Base-by-base conservation (phyloP, 2,329 filamentous ascomycete species). In the Ophiostoma tasmaniense region DNA sequence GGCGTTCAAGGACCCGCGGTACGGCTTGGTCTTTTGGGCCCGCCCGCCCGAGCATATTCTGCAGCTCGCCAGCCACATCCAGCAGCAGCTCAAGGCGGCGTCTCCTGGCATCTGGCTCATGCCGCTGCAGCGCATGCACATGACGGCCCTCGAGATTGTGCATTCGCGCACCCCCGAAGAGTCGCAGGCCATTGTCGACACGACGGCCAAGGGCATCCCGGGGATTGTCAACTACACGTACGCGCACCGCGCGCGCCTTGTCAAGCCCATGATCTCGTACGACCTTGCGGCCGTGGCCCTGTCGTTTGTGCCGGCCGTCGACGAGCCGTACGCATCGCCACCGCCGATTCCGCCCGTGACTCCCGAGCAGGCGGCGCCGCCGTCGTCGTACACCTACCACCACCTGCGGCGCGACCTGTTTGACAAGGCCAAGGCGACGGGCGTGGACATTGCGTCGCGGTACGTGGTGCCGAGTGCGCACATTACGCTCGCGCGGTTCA, bases 391-490 rank as follows among this genome's bases (percentile, higher is more conserved):
- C 79, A 93, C 90, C 0, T 97, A 97, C 77, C 94, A 97, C 76
- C 94, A 98, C 77, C 85, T 98, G 10, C 88, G 94, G 2, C 85
- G 89, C 3, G 92, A 97, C 75, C 77, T 96, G 14, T 95, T 89
- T 76, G 81, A 84, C 66, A 80, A 87, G 33, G 85, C 87, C 3
- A 80, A 82, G 64, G 80, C 80, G 3, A 83, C 87, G 0, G 91
- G 90, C 0, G 81, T 94, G n/a, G 79, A 84, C 20, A 84, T 97
- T 42, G 89, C 84, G 28, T 91, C 90, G 67, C 84, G 94, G 69
- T 98, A 97, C 76, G 88, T 93, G 30, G 92, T 96, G 1, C 93
- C 93, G 1, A 94, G 90, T 64, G 92, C 92, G 20, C 94, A 98
- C 80, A 85, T 97, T 75, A 97, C 94, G 0, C 85, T 98, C 69